Base-by-base conservation (phyloP, 768 basidiomycete genomes). In the Suillus occidentalis region DNA sequence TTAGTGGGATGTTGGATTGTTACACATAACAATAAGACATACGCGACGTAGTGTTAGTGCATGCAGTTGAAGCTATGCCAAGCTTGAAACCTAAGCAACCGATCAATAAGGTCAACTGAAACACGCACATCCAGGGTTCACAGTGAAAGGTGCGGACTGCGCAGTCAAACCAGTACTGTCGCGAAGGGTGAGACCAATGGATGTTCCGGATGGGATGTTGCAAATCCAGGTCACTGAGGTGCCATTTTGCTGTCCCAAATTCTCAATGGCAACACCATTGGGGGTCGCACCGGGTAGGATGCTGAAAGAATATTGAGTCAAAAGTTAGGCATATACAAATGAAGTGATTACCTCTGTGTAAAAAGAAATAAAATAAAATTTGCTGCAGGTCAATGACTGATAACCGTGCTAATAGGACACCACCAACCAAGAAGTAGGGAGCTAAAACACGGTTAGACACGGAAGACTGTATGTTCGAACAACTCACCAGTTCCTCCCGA, bases 341-440 rank as follows among this genome's bases (percentile, higher is more conserved):
- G 34, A 49, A 66, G 0, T 28, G n/a, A 61, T 39, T 66, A 82
- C 83, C 77, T 83, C 83, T 86, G 75, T 61, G 66, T 47, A 61
- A 0, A 37, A 47, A 36, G 25, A 2, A 42, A 20, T 10, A 20
- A 59, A 42, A 20, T 18, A 13, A n/a, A 28, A 25, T 25, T 40
- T 1, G 25, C 40, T 20, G 43, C 16, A 28, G 2, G 1, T 71
- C 12, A 67, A 59, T 10, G 36, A 22, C 18, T 22, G 25, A 37
- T 8, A 43, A 14, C 4, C 52, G 31, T 50, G 43, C 31, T 50
- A 14, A 40, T 31, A n/a, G 42, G 34, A 39, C 56, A 57, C 52
- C 13, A 82, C 88, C 61, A 75, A 91, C 90, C 81, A 90, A 68
- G 70, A 78, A 85, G 81, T 82, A 91, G 40, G 90, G 88, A 42